These are phyloP conservation scores for Microdochium paspali DNA, from an alignment of 2,329 filamentous ascomycete species.

Conservation along the genomic window DNA sequence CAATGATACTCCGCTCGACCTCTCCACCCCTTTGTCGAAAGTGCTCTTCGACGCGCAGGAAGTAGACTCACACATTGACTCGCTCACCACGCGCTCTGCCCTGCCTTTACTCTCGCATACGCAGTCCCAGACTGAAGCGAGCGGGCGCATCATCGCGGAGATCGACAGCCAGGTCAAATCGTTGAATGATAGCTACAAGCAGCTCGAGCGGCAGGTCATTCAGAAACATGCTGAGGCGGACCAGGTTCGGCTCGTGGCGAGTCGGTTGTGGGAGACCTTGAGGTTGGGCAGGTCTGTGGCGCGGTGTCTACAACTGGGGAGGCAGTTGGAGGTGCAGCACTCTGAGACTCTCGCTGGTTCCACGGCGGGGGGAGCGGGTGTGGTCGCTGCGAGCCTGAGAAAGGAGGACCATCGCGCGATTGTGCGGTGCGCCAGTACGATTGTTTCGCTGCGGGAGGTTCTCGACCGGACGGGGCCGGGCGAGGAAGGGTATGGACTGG, in stretches of 20 bases:
- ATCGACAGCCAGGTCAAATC: conserved; percentile 72
- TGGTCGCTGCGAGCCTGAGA: conserved; percentile 19
- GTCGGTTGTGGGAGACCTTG: conserved; percentile 72
- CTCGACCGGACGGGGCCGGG: conserved; percentile 57
- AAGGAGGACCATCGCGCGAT: conserved; percentile 70
- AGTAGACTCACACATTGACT: conserved; percentile 91
- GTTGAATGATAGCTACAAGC: conserved; percentile 75
- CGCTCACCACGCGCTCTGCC: conserved; percentile 75
- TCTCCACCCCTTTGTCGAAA: conserved; percentile 85
- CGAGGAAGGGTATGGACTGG: conserved; percentile 69
- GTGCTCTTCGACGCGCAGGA: conserved; percentile 96
- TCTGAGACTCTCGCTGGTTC: conserved; percentile 48
- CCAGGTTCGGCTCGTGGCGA: conserved; percentile 67
- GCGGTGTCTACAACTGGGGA: conserved; percentile 69
- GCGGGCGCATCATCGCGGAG: conserved; percentile 61
- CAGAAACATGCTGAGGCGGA: conserved; percentile 80
- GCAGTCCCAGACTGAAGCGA: conserved; percentile 61
- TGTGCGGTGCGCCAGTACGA: conserved; percentile 71
- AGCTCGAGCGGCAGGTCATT: conserved; percentile 78
- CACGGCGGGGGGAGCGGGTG: conserved; percentile 6
- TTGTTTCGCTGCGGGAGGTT: conserved; percentile 67
- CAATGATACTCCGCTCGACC: conserved; percentile 80
- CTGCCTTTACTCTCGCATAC: conserved; percentile 75
- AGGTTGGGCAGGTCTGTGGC: conserved; percentile 67
- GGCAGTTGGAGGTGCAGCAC: conserved; percentile 82